These are phyloP conservation scores for Chlamydomonas incerta DNA, from an alignment of 139 green algal genomes.

Conservation along the genomic window DNA sequence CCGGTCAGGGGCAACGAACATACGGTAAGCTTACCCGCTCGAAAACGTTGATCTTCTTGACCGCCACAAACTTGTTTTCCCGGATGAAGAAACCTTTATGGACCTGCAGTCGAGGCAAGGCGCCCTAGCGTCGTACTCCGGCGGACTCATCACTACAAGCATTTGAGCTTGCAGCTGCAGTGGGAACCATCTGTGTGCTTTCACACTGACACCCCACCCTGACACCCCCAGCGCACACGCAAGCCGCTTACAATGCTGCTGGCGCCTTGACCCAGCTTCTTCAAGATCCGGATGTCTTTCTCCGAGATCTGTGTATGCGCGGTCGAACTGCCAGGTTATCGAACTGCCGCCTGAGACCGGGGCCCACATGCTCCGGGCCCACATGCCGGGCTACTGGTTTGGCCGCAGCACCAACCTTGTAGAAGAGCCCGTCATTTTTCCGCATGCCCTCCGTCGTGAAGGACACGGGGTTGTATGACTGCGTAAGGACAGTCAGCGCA, in stretches of 20 bases:
- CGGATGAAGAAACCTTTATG: conserved; percentile 81
- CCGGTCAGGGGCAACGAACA: no score
- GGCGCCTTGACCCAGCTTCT: conserved; percentile 73
- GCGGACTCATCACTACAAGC: no score
- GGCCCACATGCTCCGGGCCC: not conserved
- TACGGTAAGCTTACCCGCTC: conserved; percentile 65
- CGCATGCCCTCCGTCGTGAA: conserved; percentile 59
- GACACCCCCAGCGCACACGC: conserved; percentile 5
- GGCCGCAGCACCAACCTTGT: conserved; percentile 38
- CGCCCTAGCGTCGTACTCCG: no score
- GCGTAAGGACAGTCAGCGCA: conserved; percentile 51
- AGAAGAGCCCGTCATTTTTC: conserved; percentile 41
- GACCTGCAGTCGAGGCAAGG: conserved; percentile 65
- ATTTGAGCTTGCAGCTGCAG: no score
- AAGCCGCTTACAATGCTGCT: conserved; percentile 68
- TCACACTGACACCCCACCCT: no score
- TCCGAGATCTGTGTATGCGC: conserved; percentile 78
- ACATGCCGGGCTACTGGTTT: not conserved
- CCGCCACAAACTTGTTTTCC: conserved; percentile 80
- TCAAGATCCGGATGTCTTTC: conserved; percentile 81
- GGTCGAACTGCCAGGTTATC: not conserved
- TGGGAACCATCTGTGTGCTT: no score
- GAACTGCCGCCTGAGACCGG: not conserved
- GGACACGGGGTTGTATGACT: conserved; percentile 57
- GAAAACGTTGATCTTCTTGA: conserved; percentile 88